Base-by-base conservation (phyloP, 2,329 filamentous ascomycete genomes). In the Pseudocercospora fijiensis region DNA sequence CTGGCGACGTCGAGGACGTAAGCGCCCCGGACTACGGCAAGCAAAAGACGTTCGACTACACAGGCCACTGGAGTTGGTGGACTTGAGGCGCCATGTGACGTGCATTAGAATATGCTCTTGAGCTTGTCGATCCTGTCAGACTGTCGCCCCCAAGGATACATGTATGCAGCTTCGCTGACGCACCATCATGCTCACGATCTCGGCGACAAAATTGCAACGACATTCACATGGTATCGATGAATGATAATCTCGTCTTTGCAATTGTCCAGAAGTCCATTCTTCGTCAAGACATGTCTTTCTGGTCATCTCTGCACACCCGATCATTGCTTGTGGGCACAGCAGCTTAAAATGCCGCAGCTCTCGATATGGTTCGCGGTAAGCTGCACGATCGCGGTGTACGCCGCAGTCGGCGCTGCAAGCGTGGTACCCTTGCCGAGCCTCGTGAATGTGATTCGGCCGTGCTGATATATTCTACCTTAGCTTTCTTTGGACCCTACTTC, bases 21-120 rank as follows among this genome's bases (percentile, higher is more conserved):
- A 22, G 28, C 41, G 13, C 30, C 33, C 45, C 22, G n/a, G 45
- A 26, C 33, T 16, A 47, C 7, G 53, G 53, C 59, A 65, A 66
- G 51, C 64, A 65, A 37, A 47, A 61, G 57, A 58, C 60, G 3
- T 59, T 68, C 11, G 33, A 58, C 6, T 64, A 69, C 26, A 13
- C 41, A 4, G 65, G 62, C 2, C 63, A 67, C 52, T 64, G 61
- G 61, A 67, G 61, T 49, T 65, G 63, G 62, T 69, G 63, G 61
- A 69, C 68, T 45, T 65, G 55, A 68, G 45, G 26, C 18, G 28
- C 45, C 47, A 30, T 43, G 41, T 53, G 55, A 41, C 27, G 51
- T 57, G 43, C 3, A 52, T n/a, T n/a, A n/a, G n/a, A 47, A 20
- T n/a, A 52, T 30, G 10, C 16, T 53, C 26, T 41, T 45, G n/a